A percentile compares a stretch with the other conserved stretches of the same genome.
Evolutionary conservation across 768 basidiomycete genomes (phyloP).

Genomic region (Termitomyces sp.): DNA sequence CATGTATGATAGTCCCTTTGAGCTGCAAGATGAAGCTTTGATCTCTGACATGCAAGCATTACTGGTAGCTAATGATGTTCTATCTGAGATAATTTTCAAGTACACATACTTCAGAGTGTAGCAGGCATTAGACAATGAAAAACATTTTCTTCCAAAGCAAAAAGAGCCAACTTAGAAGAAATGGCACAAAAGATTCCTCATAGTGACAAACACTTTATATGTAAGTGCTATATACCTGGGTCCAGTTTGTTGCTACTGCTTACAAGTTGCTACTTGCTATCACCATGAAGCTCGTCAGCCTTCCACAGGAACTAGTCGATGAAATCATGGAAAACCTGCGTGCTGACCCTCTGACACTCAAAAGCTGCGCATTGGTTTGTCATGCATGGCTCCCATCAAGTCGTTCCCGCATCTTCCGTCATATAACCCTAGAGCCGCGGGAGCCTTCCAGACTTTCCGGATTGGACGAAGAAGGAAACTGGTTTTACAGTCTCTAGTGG

Average conservation of each 20-base stretch:
- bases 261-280: neutral
- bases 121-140: too few species aligned
- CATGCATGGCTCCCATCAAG: constrained; percentile 20
- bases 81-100: too few species aligned
- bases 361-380: constrained; percentile 21
- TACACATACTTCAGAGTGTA: too few species aligned
- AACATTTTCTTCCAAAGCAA: too few species aligned
- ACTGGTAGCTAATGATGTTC: too few species aligned
- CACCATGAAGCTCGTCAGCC: neutral
- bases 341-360: constrained; percentile 15
- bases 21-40: too few species aligned
- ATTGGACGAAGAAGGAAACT: neutral
- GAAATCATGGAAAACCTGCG: constrained; percentile 20
- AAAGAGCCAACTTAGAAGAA: too few species aligned
- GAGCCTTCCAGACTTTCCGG: neutral
- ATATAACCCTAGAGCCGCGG: constrained; percentile 16
- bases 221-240: constrained; percentile 1
- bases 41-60: too few species aligned
- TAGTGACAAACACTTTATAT: neutral
- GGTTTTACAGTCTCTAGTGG: constrained; percentile 14
- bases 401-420: constrained; percentile 20
- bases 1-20: too few species aligned
- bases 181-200: too few species aligned
- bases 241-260: neutral
- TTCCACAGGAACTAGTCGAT: constrained; percentile 26